Conservation (phyloP, 2,329 filamentous ascomycete species). For the Pyrenophora graminea region DNA sequence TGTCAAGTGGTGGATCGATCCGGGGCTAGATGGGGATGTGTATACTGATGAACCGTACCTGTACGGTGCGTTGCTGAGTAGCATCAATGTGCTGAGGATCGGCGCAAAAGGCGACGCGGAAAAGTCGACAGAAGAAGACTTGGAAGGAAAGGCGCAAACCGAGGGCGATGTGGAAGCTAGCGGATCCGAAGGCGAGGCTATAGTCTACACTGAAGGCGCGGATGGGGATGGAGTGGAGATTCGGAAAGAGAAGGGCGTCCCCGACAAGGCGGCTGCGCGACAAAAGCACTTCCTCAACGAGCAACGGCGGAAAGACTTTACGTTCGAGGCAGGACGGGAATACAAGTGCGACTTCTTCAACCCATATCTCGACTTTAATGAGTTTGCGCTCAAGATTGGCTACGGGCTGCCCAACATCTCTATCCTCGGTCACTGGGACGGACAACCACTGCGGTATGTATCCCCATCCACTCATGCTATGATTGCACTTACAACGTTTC, state of each 20-base stretch:
- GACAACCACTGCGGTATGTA: conserved; percentile 70
- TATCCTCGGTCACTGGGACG: conserved; percentile 80
- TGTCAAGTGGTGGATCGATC: conserved; percentile 89
- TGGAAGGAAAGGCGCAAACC: conserved; percentile 38
- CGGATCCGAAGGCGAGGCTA: conserved; percentile 51
- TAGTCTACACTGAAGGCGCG: conserved; percentile 59
- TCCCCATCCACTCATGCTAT: neutral
- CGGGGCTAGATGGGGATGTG: conserved; percentile 85
- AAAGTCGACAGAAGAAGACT: conserved; percentile 37
- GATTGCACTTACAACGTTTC: neutral
- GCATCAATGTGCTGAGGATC: conserved; percentile 76
- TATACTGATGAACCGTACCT: conserved; percentile 85
- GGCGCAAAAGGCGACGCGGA: conserved; percentile 50
- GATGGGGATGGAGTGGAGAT: conserved; percentile 50
- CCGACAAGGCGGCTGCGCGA: conserved; percentile 50
- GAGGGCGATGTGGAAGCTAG: conserved; percentile 52
- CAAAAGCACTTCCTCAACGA: conserved; percentile 66
- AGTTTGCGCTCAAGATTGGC: conserved; percentile 65
- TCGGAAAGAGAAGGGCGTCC: conserved; percentile 48
- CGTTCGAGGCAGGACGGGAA: conserved; percentile 64
- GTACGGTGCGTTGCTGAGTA: conserved; percentile 79
- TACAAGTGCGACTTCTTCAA: conserved; percentile 83
- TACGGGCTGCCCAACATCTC: conserved; percentile 69
- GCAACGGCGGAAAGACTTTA: conserved; percentile 59
- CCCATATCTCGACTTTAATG: conserved; percentile 85